These are phyloP conservation scores for Albugo laibachii DNA, from an alignment of 352 stramenopile genomes.

Conservation along the genomic window DNA sequence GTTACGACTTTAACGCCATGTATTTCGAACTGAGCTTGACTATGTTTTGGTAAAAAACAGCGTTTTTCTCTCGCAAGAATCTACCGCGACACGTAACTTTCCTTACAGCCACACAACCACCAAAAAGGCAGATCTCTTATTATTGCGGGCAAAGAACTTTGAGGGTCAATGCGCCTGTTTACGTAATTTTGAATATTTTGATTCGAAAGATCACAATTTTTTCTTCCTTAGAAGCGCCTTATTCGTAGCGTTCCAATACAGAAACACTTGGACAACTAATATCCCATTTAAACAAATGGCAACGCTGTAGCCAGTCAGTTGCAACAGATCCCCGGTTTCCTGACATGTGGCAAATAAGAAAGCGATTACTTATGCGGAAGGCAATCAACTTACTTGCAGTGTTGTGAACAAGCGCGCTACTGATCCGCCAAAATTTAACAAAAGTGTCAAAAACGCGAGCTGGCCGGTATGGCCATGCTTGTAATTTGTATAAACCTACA, in stretches of 20 bases:
- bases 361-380: not conserved
- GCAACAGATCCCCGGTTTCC: slow-evolving; percentile 60
- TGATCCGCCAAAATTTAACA: slow-evolving; percentile 67
- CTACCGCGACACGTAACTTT: no score
- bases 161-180: no score
- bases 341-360: slow-evolving; percentile 3
- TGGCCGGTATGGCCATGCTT: slow-evolving; percentile 80
- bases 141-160: no score
- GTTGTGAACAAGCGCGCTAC: slow-evolving; percentile 75
- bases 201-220: no score
- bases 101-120: no score
- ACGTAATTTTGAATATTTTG: no score
- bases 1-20: no score
- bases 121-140: no score
- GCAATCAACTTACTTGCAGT: slow-evolving; percentile 21
- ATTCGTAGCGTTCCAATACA: slow-evolving; percentile 70
- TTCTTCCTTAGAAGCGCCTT: slow-evolving; percentile 18
- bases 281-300: slow-evolving; percentile 55
- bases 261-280: slow-evolving; percentile 54
- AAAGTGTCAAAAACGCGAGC: slow-evolving; percentile 63
- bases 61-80: no score
- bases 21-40: no score
- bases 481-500: slow-evolving; percentile 71
- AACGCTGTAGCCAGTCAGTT: slow-evolving; percentile 47
- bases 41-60: no score